Percentiles rank a stretch among this genome's conserved stretches.
Conservation (phyloP, 441 rosid species). For the Mallotus japonicus region DNA sequence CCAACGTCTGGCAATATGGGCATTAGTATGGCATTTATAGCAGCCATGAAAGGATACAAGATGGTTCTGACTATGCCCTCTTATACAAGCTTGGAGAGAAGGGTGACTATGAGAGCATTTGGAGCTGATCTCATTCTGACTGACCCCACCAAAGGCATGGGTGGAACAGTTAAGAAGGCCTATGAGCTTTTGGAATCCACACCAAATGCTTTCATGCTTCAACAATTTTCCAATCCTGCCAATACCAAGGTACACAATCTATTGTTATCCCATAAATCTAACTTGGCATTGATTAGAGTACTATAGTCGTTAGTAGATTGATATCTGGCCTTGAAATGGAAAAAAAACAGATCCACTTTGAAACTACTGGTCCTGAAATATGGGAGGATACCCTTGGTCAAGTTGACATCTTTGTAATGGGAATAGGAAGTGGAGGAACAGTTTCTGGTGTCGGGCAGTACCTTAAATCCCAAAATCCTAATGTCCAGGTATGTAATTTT, state of each 20-base stretch:
- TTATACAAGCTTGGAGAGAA: conserved; percentile 91
- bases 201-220: conserved; percentile 72
- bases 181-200: conserved; percentile 66
- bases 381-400: conserved; percentile 90
- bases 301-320: background rate
- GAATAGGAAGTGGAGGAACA: conserved; percentile 95
- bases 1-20: conserved; percentile 97
- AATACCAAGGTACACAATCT: conserved; percentile 54
- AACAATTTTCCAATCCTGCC: conserved; percentile 85
- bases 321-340: conserved; percentile 12
- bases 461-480: conserved; percentile 82
- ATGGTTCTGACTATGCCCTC: conserved; percentile 94
- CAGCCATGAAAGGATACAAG: conserved; percentile 82
- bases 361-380: conserved; percentile 92
- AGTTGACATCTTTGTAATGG: conserved; percentile 91
- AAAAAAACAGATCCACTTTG: conserved; percentile 62
- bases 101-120: conserved; percentile 86
- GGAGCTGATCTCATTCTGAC: conserved; percentile 88
- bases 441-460: conserved; percentile 89
- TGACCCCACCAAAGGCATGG: conserved; percentile 93
- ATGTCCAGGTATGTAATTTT: conserved; percentile 57
- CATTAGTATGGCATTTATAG: conserved; percentile 89
- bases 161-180: conserved; percentile 90
- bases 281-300: background rate
- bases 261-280: background rate